Percentiles rank a stretch among this genome's conserved stretches.
Evolutionary conservation across 1,284 basidiomycete species (phyloP).

Genomic region (Chalciporus piperatoides): DNA sequence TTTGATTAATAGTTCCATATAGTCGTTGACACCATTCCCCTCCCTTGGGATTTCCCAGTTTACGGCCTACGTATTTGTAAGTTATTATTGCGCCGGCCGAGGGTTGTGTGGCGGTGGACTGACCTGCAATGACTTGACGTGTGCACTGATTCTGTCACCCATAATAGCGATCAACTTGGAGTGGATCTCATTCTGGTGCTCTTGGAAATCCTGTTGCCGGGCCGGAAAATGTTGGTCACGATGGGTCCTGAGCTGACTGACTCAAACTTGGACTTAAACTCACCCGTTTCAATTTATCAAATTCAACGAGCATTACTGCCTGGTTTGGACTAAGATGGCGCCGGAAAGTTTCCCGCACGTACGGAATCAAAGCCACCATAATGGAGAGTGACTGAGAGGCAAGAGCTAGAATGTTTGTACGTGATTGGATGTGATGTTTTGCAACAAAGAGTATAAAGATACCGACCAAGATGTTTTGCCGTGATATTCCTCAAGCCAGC

Average conservation of each 20-base stretch:
- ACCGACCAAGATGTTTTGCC: conserved; percentile 87
- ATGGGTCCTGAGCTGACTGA: conserved; percentile 2
- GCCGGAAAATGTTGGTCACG: conserved; percentile 12
- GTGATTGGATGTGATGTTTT: conserved; percentile 4
- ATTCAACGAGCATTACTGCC: conserved; percentile 95
- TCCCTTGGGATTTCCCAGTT: conserved; percentile 69
- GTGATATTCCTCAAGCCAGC: conserved; percentile 98
- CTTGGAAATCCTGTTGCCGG: conserved; percentile 84
- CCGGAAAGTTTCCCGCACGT: conserved; percentile 91
- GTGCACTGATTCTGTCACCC: conserved; percentile 89
- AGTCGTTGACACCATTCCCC: conserved; percentile 64
- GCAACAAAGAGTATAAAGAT: conserved; percentile 12
- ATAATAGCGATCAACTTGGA: conserved; percentile 98
- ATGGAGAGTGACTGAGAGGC: conserved; percentile 95
- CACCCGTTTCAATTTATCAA: conserved; percentile 95
- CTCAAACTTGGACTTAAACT: conserved; percentile 37
- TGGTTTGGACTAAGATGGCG: conserved; percentile 91
- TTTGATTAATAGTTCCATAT: conserved; percentile 90
- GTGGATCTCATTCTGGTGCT: conserved; percentile 99
- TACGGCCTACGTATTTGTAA: conserved; percentile 48
- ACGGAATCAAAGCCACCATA: conserved; percentile 94
- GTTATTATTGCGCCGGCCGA: conserved; percentile 1
- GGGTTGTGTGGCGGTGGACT: conserved; percentile 23
- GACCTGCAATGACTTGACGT: conserved; percentile 78
- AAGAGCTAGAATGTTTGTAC: conserved; percentile 55